Percentiles rank a stretch among this genome's conserved stretches.
These are phyloP conservation scores for Colletotrichum orbiculare DNA, from an alignment of 2,329 filamentous ascomycete genomes.

Conservation along the genomic window DNA sequence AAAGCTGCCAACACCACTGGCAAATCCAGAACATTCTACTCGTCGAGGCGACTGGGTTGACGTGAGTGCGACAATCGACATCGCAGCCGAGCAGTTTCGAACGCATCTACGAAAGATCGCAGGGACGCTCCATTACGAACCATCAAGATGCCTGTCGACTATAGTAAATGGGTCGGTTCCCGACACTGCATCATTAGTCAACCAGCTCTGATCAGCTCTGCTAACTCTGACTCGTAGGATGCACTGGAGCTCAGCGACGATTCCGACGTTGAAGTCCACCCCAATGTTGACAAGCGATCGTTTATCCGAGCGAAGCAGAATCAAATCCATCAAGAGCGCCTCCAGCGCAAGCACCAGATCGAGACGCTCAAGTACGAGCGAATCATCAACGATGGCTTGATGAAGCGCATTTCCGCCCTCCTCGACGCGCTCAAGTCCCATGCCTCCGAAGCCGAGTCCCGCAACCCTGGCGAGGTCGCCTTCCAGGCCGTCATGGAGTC, in stretches of 20 bases:
- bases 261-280: conserved; percentile 97
- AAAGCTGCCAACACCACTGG: too few relatives aligned
- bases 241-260: conserved; percentile 97
- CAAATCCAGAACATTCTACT: conserved; percentile 38
- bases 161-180: conserved; percentile 75
- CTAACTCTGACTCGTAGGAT: conserved; percentile 63
- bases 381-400: conserved; percentile 90
- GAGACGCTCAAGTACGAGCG: conserved; percentile 92
- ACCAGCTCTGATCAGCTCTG: background rate
- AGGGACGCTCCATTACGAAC: conserved; percentile 24
- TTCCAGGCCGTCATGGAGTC: conserved; percentile 91
- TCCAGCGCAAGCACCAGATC: conserved; percentile 88
- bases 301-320: conserved; percentile 99
- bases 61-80: background rate
- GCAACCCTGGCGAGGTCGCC: conserved; percentile 81
- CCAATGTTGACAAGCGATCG: conserved; percentile 97
- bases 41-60: background rate
- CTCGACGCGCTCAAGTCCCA: conserved; percentile 80
- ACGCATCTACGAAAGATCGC: conserved; percentile 21
- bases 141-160: conserved; percentile 62
- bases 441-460: conserved; percentile 72
- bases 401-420: conserved; percentile 84
- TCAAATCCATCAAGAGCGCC: conserved; percentile 93
- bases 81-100: conserved; percentile 14
- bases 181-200: background rate